Conservation (phyloP, 208 protist species). For the Strigomonas culicis region DNA sequence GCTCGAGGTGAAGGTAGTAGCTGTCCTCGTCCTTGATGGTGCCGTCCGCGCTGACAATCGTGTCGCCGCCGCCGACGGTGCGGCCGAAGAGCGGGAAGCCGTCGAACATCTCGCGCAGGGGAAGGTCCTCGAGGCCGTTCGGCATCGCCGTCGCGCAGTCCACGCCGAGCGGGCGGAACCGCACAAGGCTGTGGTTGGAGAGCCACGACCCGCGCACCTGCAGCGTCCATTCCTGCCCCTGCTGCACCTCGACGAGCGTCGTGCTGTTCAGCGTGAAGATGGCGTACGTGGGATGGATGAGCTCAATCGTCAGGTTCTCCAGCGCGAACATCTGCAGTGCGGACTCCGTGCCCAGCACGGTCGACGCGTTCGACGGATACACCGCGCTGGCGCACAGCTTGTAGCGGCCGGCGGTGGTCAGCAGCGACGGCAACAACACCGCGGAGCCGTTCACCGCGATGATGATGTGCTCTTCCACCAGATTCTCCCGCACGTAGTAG, state of each 20-base stretch:
- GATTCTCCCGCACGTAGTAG: constrained; percentile 29
- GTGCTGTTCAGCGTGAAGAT: constrained; percentile 62
- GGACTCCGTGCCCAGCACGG: constrained; percentile 39
- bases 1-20: constrained; percentile 50
- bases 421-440: constrained; percentile 44
- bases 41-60: constrained; percentile 4
- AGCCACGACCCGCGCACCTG: constrained; percentile 54
- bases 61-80: neutral
- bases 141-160: constrained; percentile 44
- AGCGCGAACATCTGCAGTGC: constrained; percentile 59
- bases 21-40: constrained; percentile 12
- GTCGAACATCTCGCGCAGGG: constrained; percentile 38
- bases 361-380: constrained; percentile 28
- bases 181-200: constrained; percentile 45
- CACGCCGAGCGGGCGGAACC: constrained; percentile 28
- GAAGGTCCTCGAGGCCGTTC: constrained; percentile 22
- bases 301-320: constrained; percentile 31
- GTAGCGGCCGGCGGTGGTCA: constrained; percentile 40
- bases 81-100: constrained; percentile 32
- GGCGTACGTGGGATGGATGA: constrained; percentile 47
- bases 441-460: constrained; percentile 44
- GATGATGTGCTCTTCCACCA: constrained; percentile 33
- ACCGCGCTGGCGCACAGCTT: constrained; percentile 60
- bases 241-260: constrained; percentile 50
- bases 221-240: constrained; percentile 66